A percentile compares a stretch with the other conserved stretches of the same genome.
These are phyloP conservation scores for Eucalyptus tenuipes DNA, from an alignment of 345 rosid genomes.

Conservation along the genomic window DNA sequence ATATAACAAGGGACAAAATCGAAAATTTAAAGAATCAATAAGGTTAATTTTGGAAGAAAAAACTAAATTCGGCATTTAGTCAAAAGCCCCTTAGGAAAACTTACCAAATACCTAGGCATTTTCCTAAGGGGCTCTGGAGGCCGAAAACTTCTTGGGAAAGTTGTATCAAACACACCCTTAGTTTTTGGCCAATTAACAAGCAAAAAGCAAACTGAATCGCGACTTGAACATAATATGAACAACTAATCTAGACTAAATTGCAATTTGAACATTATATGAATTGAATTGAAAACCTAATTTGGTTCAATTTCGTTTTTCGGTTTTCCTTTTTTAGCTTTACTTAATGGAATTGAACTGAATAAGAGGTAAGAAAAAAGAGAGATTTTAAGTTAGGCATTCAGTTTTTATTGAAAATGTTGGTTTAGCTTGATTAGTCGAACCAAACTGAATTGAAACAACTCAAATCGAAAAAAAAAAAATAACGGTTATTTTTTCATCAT, in stretches of 20 bases:
- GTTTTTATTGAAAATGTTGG: no score
- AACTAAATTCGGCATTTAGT: accelerated
- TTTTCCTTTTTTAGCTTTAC: no score
- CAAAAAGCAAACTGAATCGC: accelerated
- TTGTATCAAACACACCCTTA: accelerated
- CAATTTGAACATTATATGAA: accelerated
- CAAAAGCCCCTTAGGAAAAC: accelerated
- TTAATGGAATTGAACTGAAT: accelerated
- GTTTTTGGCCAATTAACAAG: accelerated
- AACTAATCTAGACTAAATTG: accelerated
- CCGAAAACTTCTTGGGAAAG: accelerated
- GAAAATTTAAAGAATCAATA: accelerated
- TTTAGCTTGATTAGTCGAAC: accelerated
- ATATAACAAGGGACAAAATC: accelerated
- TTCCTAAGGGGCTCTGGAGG: accelerated
- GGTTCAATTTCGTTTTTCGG: accelerated
- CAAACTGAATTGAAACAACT: accelerated
- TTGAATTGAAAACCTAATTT: accelerated
- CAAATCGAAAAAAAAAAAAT: no score
- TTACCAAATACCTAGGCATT: accelerated
- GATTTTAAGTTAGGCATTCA: accelerated
- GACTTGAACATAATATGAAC: accelerated
- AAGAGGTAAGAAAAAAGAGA: accelerated
- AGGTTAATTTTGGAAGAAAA: no score
- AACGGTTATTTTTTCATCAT: accelerated